phyloP scores from a whole-genome alignment of 2,329 filamentous ascomycete species.

The Penicillium capsulatum region DNA sequence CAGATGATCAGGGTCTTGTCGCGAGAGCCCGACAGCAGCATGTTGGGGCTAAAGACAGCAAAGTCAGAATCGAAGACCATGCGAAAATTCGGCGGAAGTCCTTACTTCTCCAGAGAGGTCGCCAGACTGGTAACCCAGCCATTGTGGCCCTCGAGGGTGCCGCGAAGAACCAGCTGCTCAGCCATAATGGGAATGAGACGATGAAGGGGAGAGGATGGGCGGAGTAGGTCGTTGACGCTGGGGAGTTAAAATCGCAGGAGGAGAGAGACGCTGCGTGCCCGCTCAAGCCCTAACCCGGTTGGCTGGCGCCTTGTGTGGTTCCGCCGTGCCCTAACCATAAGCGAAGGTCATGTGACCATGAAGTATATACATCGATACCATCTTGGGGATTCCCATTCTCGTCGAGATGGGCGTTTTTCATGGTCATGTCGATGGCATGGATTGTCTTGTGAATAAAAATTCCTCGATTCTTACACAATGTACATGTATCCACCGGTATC shows the following conservation, averaged over 20 bases:
- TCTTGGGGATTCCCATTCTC: too few relatives aligned
- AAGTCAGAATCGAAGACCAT: slow-evolving; percentile 37
- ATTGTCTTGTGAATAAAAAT: too few relatives aligned
- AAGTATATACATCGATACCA: slow-evolving; percentile 3
- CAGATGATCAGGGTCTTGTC: slow-evolving; percentile 99
- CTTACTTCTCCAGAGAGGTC: slow-evolving; percentile 98
- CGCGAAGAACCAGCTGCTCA: slow-evolving; percentile 93
- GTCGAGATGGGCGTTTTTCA: too few relatives aligned
- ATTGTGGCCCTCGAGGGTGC: slow-evolving; percentile 97
- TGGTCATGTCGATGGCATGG: too few relatives aligned
- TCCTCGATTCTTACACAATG: too few relatives aligned
- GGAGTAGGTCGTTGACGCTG: slow-evolving; percentile 41
- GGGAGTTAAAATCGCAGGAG: slow-evolving; percentile 39
- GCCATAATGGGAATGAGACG: slow-evolving; percentile 60
- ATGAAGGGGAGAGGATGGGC: slow-evolving; percentile 40
- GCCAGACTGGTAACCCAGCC: slow-evolving; percentile 99
- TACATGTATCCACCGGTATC: slow-evolving; percentile 1
- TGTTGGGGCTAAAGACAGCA: slow-evolving; percentile 72
- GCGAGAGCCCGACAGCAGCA: slow-evolving; percentile 95
- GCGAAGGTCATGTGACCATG: slow-evolving; percentile 32
- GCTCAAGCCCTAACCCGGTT: slow-evolving; percentile 40
- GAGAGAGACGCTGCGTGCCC: slow-evolving; percentile 35
- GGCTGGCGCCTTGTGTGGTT: slow-evolving; percentile 28
- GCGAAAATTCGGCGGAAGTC: slow-evolving; percentile 17
- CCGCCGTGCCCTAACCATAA: slow-evolving; percentile 32